A percentile compares a stretch with the other conserved stretches of the same genome.
Evolutionary conservation across 108 stramenopile genomes (phyloP).

Genomic region (Cylindrotheca closterium): DNA sequence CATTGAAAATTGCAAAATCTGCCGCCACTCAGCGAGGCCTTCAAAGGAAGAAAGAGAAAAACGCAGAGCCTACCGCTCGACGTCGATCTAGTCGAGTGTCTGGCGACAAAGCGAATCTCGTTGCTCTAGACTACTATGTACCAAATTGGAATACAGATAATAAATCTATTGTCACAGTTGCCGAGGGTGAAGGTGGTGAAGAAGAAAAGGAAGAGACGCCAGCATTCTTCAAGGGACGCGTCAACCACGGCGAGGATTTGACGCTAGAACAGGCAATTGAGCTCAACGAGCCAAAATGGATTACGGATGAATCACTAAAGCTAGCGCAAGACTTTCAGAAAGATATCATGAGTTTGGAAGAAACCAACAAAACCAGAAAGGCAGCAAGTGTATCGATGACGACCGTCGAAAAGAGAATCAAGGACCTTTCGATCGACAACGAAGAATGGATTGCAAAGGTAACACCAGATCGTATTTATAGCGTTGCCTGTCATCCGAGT

Average conservation of each 20-base stretch:
- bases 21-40: conserved; percentile 3
- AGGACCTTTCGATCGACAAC: conserved; percentile 57
- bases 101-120: conserved; percentile 12
- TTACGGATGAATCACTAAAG: conserved; percentile 32
- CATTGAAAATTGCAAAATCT: neutral
- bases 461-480: conserved; percentile 73
- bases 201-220: conserved; percentile 2
- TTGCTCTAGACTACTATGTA: conserved; percentile 25
- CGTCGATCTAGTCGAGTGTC: conserved; percentile 27
- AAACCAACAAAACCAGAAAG: conserved; percentile 20
- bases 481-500: conserved; percentile 68
- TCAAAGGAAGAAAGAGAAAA: neutral
- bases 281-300: conserved; percentile 56
- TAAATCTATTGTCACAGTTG: conserved; percentile 13
- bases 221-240: conserved; percentile 45
- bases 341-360: neutral
- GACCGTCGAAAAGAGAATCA: conserved; percentile 18
- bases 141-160: conserved; percentile 25
- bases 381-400: conserved; percentile 1
- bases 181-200: neutral
- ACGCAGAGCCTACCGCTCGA: conserved; percentile 5
- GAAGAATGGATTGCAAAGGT: conserved; percentile 71
- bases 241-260: conserved; percentile 77
- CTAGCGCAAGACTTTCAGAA: neutral
- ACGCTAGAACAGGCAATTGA: conserved; percentile 53